phyloP scores from a whole-genome alignment of 306 rosid species.

The Senna siamea region DNA sequence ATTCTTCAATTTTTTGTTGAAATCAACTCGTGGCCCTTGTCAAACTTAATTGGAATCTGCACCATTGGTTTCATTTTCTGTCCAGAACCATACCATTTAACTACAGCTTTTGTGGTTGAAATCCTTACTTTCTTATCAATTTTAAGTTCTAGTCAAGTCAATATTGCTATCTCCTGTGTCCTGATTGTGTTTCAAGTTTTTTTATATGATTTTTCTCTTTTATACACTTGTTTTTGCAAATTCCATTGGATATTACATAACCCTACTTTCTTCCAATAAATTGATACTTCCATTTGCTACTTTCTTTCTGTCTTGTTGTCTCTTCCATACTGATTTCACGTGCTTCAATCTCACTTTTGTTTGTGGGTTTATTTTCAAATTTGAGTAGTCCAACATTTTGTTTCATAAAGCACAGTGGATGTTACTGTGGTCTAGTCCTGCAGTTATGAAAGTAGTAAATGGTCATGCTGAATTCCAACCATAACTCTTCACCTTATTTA shows the following conservation, averaged over 20 bases:
- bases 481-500: not conserved
- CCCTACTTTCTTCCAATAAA: not conserved
- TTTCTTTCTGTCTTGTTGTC: not conserved
- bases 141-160: not conserved
- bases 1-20: not conserved
- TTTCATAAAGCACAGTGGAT: not conserved
- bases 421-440: constrained; percentile 2
- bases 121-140: not conserved
- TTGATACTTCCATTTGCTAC: constrained; percentile 8
- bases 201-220: too few species aligned
- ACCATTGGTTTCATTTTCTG: not conserved
- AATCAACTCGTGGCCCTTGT: not conserved
- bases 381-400: not conserved
- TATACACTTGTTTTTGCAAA: too few species aligned
- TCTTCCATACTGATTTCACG: not conserved
- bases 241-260: not conserved
- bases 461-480: not conserved
- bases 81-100: not conserved
- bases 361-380: not conserved
- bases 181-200: too few species aligned
- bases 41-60: not conserved
- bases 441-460: not conserved
- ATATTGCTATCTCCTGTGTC: not conserved
- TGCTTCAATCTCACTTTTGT: not conserved
- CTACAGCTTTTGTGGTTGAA: not conserved